Conservation (phyloP, 2,329 filamentous ascomycete genomes). For the Periconia macrospinosa region DNA sequence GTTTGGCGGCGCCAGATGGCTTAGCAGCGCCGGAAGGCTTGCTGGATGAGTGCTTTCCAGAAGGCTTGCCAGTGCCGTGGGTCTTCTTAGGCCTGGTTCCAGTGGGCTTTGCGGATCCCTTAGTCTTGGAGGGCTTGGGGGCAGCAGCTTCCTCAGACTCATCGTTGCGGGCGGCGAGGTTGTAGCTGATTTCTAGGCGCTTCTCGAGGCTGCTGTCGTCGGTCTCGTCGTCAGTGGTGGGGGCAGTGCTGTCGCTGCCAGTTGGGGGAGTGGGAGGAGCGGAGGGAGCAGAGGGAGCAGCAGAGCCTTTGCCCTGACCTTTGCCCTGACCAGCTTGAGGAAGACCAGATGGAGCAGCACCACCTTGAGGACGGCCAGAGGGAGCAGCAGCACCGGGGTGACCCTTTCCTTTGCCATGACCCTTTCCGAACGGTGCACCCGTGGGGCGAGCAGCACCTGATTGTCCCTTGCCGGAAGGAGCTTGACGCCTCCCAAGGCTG, state of each 20-base stretch:
- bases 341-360: background rate
- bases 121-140: background rate
- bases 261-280: background rate
- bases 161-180: constrained; percentile 4
- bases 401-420: background rate
- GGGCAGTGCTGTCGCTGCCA: background rate
- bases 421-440: background rate
- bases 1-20: background rate
- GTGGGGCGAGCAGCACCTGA: background rate
- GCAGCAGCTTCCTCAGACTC: background rate
- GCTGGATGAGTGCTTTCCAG: background rate
- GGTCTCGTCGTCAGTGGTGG: background rate
- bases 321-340: constrained; percentile 1
- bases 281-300: background rate
- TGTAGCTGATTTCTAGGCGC: constrained; percentile 10
- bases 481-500: background rate
- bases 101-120: background rate
- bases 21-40: background rate
- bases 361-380: too few species aligned
- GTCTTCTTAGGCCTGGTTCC: background rate
- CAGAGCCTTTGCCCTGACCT: background rate
- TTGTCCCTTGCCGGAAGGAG: background rate
- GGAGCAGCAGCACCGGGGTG: background rate
- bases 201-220: background rate
- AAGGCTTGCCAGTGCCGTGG: background rate